Evolutionary conservation across 2,329 filamentous ascomycete genomes (phyloP), one percentile per base, ranked within the genome.

Genomic region (Nothomitra cinnamomea): DNA sequence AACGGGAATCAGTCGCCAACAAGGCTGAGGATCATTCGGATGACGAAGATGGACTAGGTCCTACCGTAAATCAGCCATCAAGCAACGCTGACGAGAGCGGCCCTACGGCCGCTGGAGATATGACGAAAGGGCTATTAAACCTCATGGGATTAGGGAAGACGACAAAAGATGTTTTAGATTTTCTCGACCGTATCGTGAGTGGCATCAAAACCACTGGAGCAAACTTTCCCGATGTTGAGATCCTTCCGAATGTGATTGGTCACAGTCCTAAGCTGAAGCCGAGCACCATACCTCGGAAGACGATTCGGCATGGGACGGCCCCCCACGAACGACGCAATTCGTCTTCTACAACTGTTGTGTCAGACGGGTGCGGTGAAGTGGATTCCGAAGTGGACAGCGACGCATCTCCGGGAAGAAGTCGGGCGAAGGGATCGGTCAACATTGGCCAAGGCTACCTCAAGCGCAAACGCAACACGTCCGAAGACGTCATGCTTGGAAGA

Each of bases 221-320:
- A 7, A 54, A 21, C 25, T 55, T 55, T 22, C 53, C 53, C 10
- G 53, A 54, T 12, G 43, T 55, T 8, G 53, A 55, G 40, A 52
- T 55, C 28, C 49, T 55, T 12, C 53, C 53, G 12, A 54, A 55
- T 35, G 38, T 54, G 12, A 28, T 50, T 12, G 43, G 50, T 10
- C 45, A 49, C 12, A 17, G 15, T 35, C n/a, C 45, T 32, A 49
- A 49, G 45, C 8, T 28, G 28, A 35, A 22, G 32, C 21, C 45
- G 13, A 7, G 2, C 21, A 10, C 24, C 17, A 32, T 35, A 2
- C 45, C 45, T 35, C 45, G 24, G 10, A 49, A 32, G n/a, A 35
- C 4, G 8, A 17, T 8, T 24, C 22, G 45, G n/a, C 19, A 24
- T 2, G 12, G 24, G n/a, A 49, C 17, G n/a, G 25, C n/a, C 24